Base-by-base conservation (phyloP, 192 early-diverging fungal genomes). In the Podila verticillata region DNA sequence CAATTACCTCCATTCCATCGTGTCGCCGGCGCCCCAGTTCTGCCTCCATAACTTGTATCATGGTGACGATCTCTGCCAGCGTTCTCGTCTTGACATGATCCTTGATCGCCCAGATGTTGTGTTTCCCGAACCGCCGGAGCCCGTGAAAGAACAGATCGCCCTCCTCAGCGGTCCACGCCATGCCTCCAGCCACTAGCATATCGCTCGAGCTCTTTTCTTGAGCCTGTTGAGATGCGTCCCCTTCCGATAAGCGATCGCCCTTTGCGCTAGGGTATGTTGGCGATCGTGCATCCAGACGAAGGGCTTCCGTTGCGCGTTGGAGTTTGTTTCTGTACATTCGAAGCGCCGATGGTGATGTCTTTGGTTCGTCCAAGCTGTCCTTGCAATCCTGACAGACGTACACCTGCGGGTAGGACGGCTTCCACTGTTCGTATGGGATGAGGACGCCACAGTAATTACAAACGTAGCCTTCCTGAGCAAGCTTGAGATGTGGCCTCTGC, bases 101-200 rank as follows among this genome's bases (percentile, higher is more conserved):
- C 57, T 68, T 51, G 7, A 79, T 67, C 6, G 75, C 75, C 75
- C 75, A 79, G 13, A 79, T 60, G 20, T 79, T 79, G 36, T 79
- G 75, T 32, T 67, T 79, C 9, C 75, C 75, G 32, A 79, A 79
- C 48, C 75, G 54, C 10, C 69, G 57, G 6, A 79, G 48, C 30
- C 69, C 75, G 7, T 72, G 68, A 30, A 67, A 79, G 51, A 79
- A 79, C 9, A 66, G 26, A 58, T 79, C 56, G 36, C 65, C 51
- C 30, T 79, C 75, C 32, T 72, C 69, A 0, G 20, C 30, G 0
- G 69, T 72, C 75, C 75, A 79, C 0, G 10, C 8, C 75, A 79
- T 79, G 19, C 75, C 75, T 1, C 58, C 75, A n/a, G 69, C 69
- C 4, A 72, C 54, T 12, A 79, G 36, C 15, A 44, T 17, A 44